phyloP scores from a whole-genome alignment of 129 eudicot genomes.

The Chrysanthemum lavandulifolium region DNA sequence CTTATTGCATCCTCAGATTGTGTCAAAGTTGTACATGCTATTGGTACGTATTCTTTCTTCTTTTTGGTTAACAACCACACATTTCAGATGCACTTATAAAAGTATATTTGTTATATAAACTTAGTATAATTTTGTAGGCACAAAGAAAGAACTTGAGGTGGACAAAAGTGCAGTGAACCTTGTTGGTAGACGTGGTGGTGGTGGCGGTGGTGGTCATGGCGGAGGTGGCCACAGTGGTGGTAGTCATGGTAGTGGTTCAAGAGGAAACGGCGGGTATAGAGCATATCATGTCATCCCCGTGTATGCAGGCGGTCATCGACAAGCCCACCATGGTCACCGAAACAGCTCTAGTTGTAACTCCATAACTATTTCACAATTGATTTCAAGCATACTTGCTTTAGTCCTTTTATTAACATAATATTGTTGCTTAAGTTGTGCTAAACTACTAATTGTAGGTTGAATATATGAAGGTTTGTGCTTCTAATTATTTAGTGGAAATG shows the following conservation, averaged over 20 bases:
- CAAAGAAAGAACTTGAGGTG: constrained; percentile 3
- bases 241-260: constrained; percentile 1
- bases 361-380: not conserved
- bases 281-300: constrained; percentile 20
- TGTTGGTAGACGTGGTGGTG: constrained; percentile 24
- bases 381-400: constrained; percentile 13
- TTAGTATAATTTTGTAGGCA: not conserved
- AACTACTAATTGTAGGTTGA: not conserved
- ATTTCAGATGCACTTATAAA: no score
- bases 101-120: not conserved
- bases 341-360: constrained; percentile 4
- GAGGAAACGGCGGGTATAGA: constrained; percentile 5
- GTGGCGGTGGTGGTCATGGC: constrained; percentile 11
- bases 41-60: not conserved
- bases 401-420: constrained; percentile 7
- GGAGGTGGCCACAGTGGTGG: constrained; percentile 7
- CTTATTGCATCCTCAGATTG: constrained; percentile 14
- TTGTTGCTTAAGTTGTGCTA: not conserved
- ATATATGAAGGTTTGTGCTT: not conserved
- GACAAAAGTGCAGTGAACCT: not conserved
- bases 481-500: no score
- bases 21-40: constrained; percentile 2
- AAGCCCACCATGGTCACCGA: constrained; percentile 16
- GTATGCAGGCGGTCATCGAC: constrained; percentile 21
- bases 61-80: not conserved